Evolutionary conservation across 78 protist genomes (phyloP).

Genomic region (Dictyostelium brefeldianum): DNA sequence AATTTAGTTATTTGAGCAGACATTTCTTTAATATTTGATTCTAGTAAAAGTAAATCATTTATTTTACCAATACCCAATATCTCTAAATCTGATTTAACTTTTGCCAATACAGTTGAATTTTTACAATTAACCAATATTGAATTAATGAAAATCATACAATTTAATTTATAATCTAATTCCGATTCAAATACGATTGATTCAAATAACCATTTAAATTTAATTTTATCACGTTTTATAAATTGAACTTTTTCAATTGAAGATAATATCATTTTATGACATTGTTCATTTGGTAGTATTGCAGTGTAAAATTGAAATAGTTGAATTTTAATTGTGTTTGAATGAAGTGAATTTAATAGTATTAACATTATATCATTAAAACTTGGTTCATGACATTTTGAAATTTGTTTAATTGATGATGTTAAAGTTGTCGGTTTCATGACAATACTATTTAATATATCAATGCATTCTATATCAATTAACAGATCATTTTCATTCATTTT

Average conservation of each 20-base stretch:
- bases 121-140: background rate
- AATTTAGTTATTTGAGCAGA: constrained; percentile 25
- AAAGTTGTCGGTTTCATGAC: background rate
- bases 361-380: constrained; percentile 23
- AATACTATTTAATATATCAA: background rate
- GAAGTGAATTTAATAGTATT: constrained; percentile 16
- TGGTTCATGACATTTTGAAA: background rate
- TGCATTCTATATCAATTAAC: constrained; percentile 14
- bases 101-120: background rate
- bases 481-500: constrained; percentile 21
- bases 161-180: constrained; percentile 11
- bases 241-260: constrained; percentile 52
- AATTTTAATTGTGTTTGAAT: background rate
- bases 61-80: background rate
- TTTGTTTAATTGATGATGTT: constrained; percentile 33
- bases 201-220: constrained; percentile 59
- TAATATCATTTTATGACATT: background rate
- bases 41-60: background rate
- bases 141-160: constrained; percentile 24
- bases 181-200: constrained; percentile 34
- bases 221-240: constrained; percentile 9
- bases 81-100: constrained; percentile 19
- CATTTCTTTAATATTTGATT: constrained; percentile 13
- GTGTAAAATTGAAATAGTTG: background rate
- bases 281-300: constrained; percentile 7